Evolutionary conservation across 257 asterid genomes (phyloP).

Genomic region (Scutellaria baicalensis): DNA sequence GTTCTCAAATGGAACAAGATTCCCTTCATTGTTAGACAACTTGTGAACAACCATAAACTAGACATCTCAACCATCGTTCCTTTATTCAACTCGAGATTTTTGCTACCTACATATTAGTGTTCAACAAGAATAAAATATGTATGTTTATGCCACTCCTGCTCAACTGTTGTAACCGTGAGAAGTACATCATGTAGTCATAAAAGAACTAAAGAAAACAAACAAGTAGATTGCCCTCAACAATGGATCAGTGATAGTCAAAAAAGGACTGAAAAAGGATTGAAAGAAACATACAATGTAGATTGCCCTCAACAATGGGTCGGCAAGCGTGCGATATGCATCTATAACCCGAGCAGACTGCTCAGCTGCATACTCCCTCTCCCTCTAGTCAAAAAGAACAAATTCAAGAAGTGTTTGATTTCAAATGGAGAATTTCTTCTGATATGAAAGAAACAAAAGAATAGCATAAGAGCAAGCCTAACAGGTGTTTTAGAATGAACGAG

Average conservation of each 20-base stretch:
- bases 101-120: neutral
- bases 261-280: neutral
- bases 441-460: neutral
- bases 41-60: neutral
- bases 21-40: neutral
- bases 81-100: neutral
- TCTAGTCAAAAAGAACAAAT: conserved; percentile 33
- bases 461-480: conserved; percentile 30
- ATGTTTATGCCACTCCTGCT: neutral
- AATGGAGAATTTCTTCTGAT: neutral
- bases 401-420: neutral
- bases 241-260: conserved; percentile 40
- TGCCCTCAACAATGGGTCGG: conserved; percentile 74
- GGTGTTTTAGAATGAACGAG: conserved; percentile 82
- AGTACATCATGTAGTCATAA: neutral
- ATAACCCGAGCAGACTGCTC: conserved; percentile 90
- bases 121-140: neutral
- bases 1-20: neutral
- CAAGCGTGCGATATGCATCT: conserved; percentile 79
- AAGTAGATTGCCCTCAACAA: conserved; percentile 72
- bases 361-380: conserved; percentile 89
- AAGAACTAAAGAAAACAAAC: conserved; percentile 32
- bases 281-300: conserved; percentile 68
- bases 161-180: conserved; percentile 7
- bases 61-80: neutral